These are phyloP conservation scores for Hypomontagnella monticulosa DNA, from an alignment of 495 filamentous ascomycete genomes.

Conservation along the genomic window DNA sequence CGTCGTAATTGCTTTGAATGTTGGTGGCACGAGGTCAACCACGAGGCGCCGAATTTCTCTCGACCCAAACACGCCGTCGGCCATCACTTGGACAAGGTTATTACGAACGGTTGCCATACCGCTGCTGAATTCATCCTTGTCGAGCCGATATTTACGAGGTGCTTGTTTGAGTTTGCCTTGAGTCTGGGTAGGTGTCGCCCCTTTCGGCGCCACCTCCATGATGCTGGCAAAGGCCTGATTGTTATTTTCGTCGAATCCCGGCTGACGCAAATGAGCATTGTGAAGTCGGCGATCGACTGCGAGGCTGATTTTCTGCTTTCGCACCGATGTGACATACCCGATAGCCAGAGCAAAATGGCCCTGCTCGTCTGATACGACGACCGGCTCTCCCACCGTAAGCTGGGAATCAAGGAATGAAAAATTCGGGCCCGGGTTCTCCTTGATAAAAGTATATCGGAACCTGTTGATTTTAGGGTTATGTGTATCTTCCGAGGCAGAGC, in stretches of 20 bases:
- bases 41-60: slow-evolving; percentile 78
- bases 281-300: slow-evolving; percentile 89
- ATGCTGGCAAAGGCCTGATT: slow-evolving; percentile 92
- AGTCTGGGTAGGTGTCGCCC: slow-evolving; percentile 55
- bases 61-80: slow-evolving; percentile 76
- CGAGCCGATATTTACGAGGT: slow-evolving; percentile 79
- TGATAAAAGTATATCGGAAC: slow-evolving; percentile 83
- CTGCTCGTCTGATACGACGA: slow-evolving; percentile 95
- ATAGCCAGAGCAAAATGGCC: slow-evolving; percentile 95
- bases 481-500: slow-evolving; percentile 71
- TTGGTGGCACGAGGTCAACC: slow-evolving; percentile 74
- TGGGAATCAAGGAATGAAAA: slow-evolving; percentile 93
- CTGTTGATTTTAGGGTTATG: slow-evolving; percentile 85
- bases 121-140: slow-evolving; percentile 98
- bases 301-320: slow-evolving; percentile 78
- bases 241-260: slow-evolving; percentile 74
- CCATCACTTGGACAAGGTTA: slow-evolving; percentile 92
- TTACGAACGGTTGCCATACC: slow-evolving; percentile 95
- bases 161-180: slow-evolving; percentile 60
- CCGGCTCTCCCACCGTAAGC: slow-evolving; percentile 86
- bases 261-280: slow-evolving; percentile 77
- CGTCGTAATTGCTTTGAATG: slow-evolving; percentile 72
- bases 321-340: slow-evolving; percentile 83
- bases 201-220: slow-evolving; percentile 80
- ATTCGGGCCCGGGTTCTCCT: slow-evolving; percentile 61